Conservation (phyloP, 108 stramenopile genomes). For the Pseudonitzschia multistriata region DNA sequence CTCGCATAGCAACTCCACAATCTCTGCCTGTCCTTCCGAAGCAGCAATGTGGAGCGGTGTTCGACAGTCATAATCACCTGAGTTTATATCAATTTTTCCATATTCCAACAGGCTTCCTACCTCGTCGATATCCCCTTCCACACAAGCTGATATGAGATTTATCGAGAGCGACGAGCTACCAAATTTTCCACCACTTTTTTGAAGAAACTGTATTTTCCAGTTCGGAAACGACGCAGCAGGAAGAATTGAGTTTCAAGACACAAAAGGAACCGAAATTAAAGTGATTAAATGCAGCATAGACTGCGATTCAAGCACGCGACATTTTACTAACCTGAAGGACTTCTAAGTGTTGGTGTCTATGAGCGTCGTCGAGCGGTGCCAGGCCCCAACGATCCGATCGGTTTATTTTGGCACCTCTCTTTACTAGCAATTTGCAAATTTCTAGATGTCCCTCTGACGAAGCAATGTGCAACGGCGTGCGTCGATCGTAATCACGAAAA, state of each 20-base stretch:
- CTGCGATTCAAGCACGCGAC: not conserved
- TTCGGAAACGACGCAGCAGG: not conserved
- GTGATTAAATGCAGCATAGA: not conserved
- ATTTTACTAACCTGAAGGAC: slow-evolving; percentile 38
- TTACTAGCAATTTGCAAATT: slow-evolving; percentile 38
- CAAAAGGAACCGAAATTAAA: not conserved
- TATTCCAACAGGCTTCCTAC: slow-evolving; percentile 44
- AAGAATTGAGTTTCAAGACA: not conserved
- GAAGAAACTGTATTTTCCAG: slow-evolving; percentile 25
- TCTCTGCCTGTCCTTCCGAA: slow-evolving; percentile 54
- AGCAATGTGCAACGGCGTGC: slow-evolving; percentile 65
- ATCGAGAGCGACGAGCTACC: slow-evolving; percentile 56
- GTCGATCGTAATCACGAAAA: slow-evolving; percentile 72
- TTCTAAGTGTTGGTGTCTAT: slow-evolving; percentile 56
- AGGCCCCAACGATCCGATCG: slow-evolving; percentile 75
- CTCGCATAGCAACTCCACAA: slow-evolving; percentile 55
- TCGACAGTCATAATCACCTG: slow-evolving; percentile 61
- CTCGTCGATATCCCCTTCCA: slow-evolving; percentile 67
- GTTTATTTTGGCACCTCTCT: slow-evolving; percentile 53
- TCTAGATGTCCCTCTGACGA: slow-evolving; percentile 64
- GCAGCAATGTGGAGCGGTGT: slow-evolving; percentile 80
- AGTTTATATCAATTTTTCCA: slow-evolving; percentile 55
- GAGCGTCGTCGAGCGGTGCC: slow-evolving; percentile 69
- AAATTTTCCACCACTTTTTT: slow-evolving; percentile 43
- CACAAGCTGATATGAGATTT: slow-evolving; percentile 62